A percentile compares a stretch with the other conserved stretches of the same genome.
These are phyloP conservation scores for Trichoderma guizhouense DNA, from an alignment of 2,329 filamentous ascomycete genomes.

Conservation along the genomic window DNA sequence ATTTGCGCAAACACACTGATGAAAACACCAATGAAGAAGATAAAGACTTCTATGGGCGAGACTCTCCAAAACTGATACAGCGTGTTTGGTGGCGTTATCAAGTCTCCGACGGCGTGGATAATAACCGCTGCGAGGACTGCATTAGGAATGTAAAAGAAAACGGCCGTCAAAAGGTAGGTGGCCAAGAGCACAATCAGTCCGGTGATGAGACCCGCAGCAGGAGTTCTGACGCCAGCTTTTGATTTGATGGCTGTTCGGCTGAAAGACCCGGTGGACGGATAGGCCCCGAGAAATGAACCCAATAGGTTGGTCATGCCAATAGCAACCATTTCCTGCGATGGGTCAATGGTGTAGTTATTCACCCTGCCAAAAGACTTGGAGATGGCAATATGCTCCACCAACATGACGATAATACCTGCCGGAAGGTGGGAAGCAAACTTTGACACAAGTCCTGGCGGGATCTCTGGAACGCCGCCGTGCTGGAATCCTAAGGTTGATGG, in stretches of 20 bases:
- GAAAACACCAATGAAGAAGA: conserved; percentile 90
- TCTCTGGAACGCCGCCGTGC: conserved; percentile 67
- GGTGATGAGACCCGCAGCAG: conserved; percentile 85
- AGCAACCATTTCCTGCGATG: conserved; percentile 92
- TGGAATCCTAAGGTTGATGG: conserved; percentile 60
- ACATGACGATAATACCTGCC: conserved; percentile 83
- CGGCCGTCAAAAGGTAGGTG: conserved; percentile 79
- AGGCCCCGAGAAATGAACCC: conserved; percentile 87
- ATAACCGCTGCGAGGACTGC: conserved; percentile 82
- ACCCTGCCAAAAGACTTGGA: conserved; percentile 94
- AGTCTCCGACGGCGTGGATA: conserved; percentile 89
- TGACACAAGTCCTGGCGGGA: conserved; percentile 64
- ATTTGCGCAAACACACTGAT: conserved; percentile 86
- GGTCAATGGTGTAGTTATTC: conserved; percentile 94
- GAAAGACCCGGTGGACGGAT: conserved; percentile 92
- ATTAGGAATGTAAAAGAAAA: conserved; percentile 92
- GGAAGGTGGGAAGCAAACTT: conserved; percentile 72
- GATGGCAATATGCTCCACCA: conserved; percentile 96
- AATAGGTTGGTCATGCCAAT: conserved; percentile 89
- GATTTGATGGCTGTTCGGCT: conserved; percentile 95
- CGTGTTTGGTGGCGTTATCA: conserved; percentile 87
- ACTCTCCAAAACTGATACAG: conserved; percentile 95
- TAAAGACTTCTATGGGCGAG: conserved; percentile 81
- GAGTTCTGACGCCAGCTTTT: conserved; percentile 90
- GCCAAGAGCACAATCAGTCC: conserved; percentile 81